Evolutionary conservation across 2,329 filamentous ascomycete species (phyloP).

Genomic region (Fusarium virguliforme): DNA sequence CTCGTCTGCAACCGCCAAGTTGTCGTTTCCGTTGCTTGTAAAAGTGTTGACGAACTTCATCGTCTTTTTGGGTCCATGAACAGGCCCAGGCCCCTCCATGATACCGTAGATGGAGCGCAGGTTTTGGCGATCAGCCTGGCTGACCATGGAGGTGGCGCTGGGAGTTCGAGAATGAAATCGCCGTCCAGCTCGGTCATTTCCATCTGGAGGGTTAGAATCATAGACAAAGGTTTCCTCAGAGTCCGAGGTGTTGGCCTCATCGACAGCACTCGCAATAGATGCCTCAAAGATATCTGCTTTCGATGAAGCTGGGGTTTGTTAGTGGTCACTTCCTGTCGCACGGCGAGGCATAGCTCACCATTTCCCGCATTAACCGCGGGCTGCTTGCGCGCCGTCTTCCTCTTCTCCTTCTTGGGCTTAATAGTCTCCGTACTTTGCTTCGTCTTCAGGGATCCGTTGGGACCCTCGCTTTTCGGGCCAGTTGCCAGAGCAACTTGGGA

Average conservation of each 20-base stretch:
- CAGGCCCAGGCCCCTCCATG: conserved; percentile 70
- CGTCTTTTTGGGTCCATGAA: conserved; percentile 78
- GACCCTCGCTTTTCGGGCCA: conserved; percentile 75
- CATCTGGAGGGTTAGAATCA: conserved; percentile 92
- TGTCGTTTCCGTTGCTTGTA: conserved; percentile 71
- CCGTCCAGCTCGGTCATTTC: conserved; percentile 71
- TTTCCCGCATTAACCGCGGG: conserved; percentile 79
- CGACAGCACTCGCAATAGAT: conserved; percentile 94
- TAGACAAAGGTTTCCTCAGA: conserved; percentile 99
- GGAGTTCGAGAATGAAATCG: conserved; percentile 95
- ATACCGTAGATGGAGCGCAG: conserved; percentile 78
- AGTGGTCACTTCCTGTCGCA: conserved; percentile 27
- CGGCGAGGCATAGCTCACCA: conserved; percentile 64
- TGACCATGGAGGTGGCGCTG: conserved; percentile 88
- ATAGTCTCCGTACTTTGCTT: conserved; percentile 98
- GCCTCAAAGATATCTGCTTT: conserved; percentile 99
- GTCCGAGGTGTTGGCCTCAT: conserved; percentile 96
- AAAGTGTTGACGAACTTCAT: conserved; percentile 96
- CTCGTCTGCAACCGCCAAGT: conserved; percentile 72
- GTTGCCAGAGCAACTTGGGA: conserved; percentile 82
- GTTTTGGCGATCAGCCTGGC: conserved; percentile 74
- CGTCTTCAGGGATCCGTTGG: conserved; percentile 81
- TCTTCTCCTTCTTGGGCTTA: conserved; percentile 93
- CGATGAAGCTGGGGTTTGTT: conserved; percentile 57
- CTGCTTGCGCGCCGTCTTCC: conserved; percentile 82